These are phyloP conservation scores for Ambrosiella cleistominuta DNA, from an alignment of 2,329 filamentous ascomycete genomes.

Conservation along the genomic window DNA sequence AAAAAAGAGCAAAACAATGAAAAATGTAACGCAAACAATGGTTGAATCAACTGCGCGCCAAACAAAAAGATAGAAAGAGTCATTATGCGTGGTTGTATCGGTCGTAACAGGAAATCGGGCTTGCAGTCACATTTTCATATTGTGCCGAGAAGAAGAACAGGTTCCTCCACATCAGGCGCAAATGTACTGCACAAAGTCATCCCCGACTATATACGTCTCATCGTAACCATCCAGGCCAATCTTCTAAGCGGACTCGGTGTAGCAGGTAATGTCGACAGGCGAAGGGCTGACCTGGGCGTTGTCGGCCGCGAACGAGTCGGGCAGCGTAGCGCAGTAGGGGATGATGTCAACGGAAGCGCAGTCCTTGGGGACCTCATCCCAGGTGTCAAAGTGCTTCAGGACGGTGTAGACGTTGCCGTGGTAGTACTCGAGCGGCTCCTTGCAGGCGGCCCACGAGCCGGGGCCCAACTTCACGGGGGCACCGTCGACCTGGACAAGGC, in stretches of 20 bases:
- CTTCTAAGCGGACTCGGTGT: conserved; percentile 9
- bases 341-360: conserved; percentile 28
- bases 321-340: conserved; percentile 25
- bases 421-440: conserved; percentile 26
- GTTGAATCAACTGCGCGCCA: background rate
- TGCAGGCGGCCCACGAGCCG: conserved; percentile 27
- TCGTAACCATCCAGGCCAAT: conserved; percentile 2
- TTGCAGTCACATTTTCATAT: no score
- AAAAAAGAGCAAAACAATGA: background rate
- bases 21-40: background rate
- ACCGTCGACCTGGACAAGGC: conserved; percentile 21
- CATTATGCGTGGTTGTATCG: background rate
- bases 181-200: conserved; percentile 1
- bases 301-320: conserved; percentile 16
- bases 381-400: conserved; percentile 14
- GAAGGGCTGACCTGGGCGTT: background rate
- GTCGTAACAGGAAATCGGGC: background rate
- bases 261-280: conserved; percentile 5
- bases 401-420: conserved; percentile 18
- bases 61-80: background rate
- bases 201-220: background rate
- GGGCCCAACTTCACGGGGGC: conserved; percentile 17
- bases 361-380: conserved; percentile 20
- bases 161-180: background rate
- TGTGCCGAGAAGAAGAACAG: no score